These are phyloP conservation scores for Daldinia caldariorum DNA, from an alignment of 495 filamentous ascomycete species.

Conservation along the genomic window DNA sequence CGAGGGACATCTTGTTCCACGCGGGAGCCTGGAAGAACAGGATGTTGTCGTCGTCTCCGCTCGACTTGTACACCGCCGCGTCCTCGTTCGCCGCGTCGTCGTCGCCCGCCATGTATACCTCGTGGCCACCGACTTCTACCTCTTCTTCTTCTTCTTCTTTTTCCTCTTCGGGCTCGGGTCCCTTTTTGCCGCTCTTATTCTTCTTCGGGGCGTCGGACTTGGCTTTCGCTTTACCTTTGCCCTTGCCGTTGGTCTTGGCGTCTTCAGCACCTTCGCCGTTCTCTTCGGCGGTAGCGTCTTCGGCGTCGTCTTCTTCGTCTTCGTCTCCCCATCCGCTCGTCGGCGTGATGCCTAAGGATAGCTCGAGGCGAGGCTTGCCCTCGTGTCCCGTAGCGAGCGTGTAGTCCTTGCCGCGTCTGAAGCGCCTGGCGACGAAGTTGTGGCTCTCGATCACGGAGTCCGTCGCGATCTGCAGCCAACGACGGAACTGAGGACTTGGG, in stretches of 20 bases:
- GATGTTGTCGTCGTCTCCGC: slow-evolving; percentile 88
- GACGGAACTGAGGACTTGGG: slow-evolving; percentile 85
- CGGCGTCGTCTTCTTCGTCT: slow-evolving; percentile 57
- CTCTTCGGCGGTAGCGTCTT: slow-evolving; percentile 48
- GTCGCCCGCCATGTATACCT: slow-evolving; percentile 91
- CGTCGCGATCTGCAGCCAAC: slow-evolving; percentile 87
- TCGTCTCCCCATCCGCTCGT: slow-evolving; percentile 83
- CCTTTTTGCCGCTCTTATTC: slow-evolving; percentile 27
- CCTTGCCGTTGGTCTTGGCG: slow-evolving; percentile 59
- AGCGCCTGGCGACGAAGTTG: slow-evolving; percentile 80
- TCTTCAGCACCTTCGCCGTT: slow-evolving; percentile 51
- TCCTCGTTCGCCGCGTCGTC: slow-evolving; percentile 74
- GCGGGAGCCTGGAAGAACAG: slow-evolving; percentile 86
- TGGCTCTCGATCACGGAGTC: slow-evolving; percentile 71
- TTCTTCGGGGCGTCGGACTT: slow-evolving; percentile 42
- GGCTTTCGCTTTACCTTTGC: slow-evolving; percentile 50
- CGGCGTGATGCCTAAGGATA: slow-evolving; percentile 85
- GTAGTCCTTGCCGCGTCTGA: slow-evolving; percentile 88
- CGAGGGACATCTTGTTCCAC: slow-evolving; percentile 91
- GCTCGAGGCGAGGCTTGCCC: slow-evolving; percentile 83
- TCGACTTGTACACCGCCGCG: slow-evolving; percentile 84
- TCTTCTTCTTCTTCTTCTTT: slow-evolving; percentile 43
- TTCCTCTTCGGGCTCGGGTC: slow-evolving; percentile 47
- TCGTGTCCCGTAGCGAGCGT: slow-evolving; percentile 88
- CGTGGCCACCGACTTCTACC: slow-evolving; percentile 81